Evolutionary conservation across 202 grass and related monocot genomes (phyloP), one percentile per base, ranked within the genome.

Genomic region (Saccharum hybrid): DNA sequence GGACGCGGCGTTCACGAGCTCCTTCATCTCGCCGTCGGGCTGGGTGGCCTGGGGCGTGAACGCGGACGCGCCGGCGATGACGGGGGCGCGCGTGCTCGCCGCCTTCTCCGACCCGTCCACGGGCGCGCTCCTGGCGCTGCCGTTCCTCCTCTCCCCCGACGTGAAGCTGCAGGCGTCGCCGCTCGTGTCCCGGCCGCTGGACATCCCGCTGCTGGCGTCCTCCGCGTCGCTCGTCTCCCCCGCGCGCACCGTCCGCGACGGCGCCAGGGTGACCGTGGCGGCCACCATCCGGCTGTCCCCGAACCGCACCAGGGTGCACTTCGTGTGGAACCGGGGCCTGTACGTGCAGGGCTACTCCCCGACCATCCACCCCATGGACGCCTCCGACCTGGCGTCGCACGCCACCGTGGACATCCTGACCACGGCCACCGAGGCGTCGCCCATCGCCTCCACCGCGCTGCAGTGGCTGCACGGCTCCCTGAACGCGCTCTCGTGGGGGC

Each of bases 341-440:
- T 99, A 99, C 82, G 96, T 99, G 57, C 96, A 99, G 88, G 93
- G 93, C 42, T 99, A 96, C 91, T 96, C 96, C 19, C 96, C 96
- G 19, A 86, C 96, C 6, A 96, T 99, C 84, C 96, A 99, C 86
- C 93, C 91, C 22, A 96, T 89, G 0, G 66, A 90, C 38, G 83
- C 93, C 8, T 92, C 96, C 39, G 96, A 99, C 88, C 91, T 99
- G 56, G 89, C 96, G 22, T 99, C 96, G 52, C 89, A 90, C 72
- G 91, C 93, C 67, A 91, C 93, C 30, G 87, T 99, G 2, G 93
- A 99, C 86, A 90, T 99, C 76, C 81, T 95, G 12, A 95, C 96
- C 51, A 98, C 91, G 6, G 96, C 89, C 72, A 96, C 89, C 6
- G 91, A 96, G 63, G 79, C 82, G 1, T 81, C 80, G 4, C 88